Evolutionary conservation across 768 basidiomycete species (phyloP), one percentile per base, ranked within the genome.

Genomic region (Pholiota molesta): DNA sequence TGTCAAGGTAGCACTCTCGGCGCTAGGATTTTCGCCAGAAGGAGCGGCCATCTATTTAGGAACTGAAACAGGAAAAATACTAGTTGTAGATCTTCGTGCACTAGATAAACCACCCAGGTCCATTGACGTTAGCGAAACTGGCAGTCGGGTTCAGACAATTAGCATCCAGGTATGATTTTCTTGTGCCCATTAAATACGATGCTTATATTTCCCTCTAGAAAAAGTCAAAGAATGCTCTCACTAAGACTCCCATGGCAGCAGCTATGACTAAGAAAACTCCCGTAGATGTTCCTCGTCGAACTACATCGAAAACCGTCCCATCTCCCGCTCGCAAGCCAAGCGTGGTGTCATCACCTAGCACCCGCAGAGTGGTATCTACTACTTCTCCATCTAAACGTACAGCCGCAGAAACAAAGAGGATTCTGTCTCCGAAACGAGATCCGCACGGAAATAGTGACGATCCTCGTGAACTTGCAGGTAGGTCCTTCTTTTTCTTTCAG

Each of bases 1-100:
- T 53, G 69, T 89, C 57, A 83, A 86, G 60, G 74, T 75, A 1
- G 74, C 79, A 1, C 68, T 91, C 14, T 87, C 89, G 5, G 82
- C 86, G n/a, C 72, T 89, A 2, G 75, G 79, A 9, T 92, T 92
- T 71, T 89, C 90, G 23, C 78, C 83, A 0, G 89, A 91, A 63
- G 90, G 91, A 5, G 87, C 83, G 4, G 78, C 83, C 8, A 75
- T 92, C 52, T 91, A 86, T 68, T 62, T 87, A 3, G 90, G 90
- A 1, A 88, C 90, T 5, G 81, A 82, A 60, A 78, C 78, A 33
- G 91, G 91, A 3, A 86, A 81, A 57, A 73, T 92, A n/a, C 71
- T 90, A 21, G 69, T 88, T 23, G 71, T 89, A 31, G 88, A 90
- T 65, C 74, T 91, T 19, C 86, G 91, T 33, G 79, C 83, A 16